Evolutionary conservation across 345 rosid genomes (phyloP).

Genomic region (Ceriops zippeliana): DNA sequence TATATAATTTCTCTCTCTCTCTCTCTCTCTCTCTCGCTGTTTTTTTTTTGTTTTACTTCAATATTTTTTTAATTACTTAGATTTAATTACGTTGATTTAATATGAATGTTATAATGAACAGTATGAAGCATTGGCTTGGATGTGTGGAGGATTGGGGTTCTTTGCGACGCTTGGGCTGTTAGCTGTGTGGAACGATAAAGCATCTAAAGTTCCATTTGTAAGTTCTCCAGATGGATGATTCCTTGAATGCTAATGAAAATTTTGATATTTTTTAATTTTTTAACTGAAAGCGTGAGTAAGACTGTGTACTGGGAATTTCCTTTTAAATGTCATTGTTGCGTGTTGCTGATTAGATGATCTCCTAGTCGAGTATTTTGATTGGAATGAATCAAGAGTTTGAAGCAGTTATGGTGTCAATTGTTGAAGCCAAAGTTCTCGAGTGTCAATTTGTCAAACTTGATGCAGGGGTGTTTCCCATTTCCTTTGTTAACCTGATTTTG

Average conservation of each 20-base stretch:
- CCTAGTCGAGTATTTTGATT: neutral
- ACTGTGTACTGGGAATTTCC: neutral
- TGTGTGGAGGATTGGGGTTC: slow-evolving; percentile 86
- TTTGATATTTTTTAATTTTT: too few species aligned
- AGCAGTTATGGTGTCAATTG: neutral
- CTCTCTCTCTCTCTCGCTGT: neutral
- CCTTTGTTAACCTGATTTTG: neutral
- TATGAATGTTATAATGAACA: slow-evolving; percentile 14
- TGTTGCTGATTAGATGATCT: neutral
- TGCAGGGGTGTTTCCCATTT: neutral
- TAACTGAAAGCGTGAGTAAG: too few species aligned
- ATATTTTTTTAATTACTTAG: neutral
- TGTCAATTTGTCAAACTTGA: neutral
- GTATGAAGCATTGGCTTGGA: slow-evolving; percentile 98
- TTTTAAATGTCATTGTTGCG: neutral
- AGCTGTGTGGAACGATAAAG: slow-evolving; percentile 89
- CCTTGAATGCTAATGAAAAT: too few species aligned
- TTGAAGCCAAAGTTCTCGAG: neutral
- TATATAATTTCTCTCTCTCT: neutral
- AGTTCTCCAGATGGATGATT: slow-evolving; percentile 24
- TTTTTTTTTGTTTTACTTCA: neutral
- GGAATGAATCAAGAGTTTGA: neutral
- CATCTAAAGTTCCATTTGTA: slow-evolving; percentile 81
- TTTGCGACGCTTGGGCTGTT: slow-evolving; percentile 65
- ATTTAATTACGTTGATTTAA: neutral